Base-by-base conservation (phyloP, 106 monocot species). In the Allium sativum region DNA sequence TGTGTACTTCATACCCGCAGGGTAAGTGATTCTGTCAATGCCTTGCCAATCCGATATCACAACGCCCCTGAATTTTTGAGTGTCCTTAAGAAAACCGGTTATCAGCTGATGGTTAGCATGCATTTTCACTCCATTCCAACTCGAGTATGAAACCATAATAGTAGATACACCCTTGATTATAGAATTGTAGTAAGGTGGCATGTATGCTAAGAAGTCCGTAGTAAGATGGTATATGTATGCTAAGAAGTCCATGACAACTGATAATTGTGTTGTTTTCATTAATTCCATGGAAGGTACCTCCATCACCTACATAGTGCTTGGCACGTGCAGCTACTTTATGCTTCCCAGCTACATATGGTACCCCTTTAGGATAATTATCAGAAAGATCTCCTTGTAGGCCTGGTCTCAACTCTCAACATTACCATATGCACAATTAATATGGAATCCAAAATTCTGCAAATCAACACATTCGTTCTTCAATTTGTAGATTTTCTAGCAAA, bases 81-180 rank as follows among this genome's bases (percentile, higher is more conserved):
- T 65, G 31, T 73, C 56, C 21, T 82, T 82, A 44, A 82, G 81
- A 58, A 65, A 77, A n/a, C 63, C 65, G 3, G 77, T 77, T 3
- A 82, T 21, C 4, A 82, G 66, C 10, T 65, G 47, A 52, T 64
- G 59, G 52, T 82, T 82, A 0, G 76, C 53, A 19, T 82, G 81
- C 79, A 80, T 82, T 63, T 82, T 82, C 31, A 56, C 46, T 46
- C 77, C 77, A 53, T 82, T 82, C 81, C 81, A 82, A 22, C 77
- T 82, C 0, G 73, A 73, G 73, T 51, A 82, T 19, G 81, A 77
- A 21, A 82, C 62, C 81, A 82, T 82, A 9, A 82, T 55, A 6
- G 81, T 82, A n/a, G 81, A 61, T 21, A 82, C 81, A 48, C 81
- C 77, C 58, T 82, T 65, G 48, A 66, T 59, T 7, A 80, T 67